Evolutionary conservation across 306 rosid genomes (phyloP), one percentile per base, ranked within the genome.

Genomic region (Myrica gale): DNA sequence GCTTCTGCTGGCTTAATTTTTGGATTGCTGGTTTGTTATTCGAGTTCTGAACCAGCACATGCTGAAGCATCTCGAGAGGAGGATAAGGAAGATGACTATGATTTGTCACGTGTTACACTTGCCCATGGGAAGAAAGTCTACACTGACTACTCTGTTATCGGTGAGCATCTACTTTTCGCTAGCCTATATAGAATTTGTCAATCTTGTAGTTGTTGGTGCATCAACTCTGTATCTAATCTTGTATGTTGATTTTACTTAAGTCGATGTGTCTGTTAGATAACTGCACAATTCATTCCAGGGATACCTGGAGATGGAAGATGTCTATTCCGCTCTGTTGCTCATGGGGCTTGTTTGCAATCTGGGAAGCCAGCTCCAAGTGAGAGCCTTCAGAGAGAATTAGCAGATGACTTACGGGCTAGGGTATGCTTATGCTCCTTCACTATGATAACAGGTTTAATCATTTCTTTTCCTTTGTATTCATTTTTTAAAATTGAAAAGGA

Each of bases 251-350:
- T 6, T 60, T 32, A 61, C 26, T 37, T 67, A 19, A 52, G 60
- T 67, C 16, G 51, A 57, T 60, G 69, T 73, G 50, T 76, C 62
- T 75, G 51, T 66, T 32, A 47, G 47, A 80, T 69, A 80, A 81
- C 56, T 55, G 68, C 79, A 73, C 43, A 7, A 21, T 79, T 46
- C 78, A 75, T 61, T 67, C 67, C 85, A 95, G 98, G 98, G 84
- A 92, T 92, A 82, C 98, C 97, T 10, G 98, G 98, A 65, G 98
- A 92, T 77, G 98, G 98, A 58, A 86, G 98, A 79, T 95, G 98
- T 78, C 75, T 95, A 87, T 95, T 95, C 80, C 90, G 96, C 61
- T 90, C 98, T 19, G 92, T 95, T 57, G 90, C 98, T 80, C 96
- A 87, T 46, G 96, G 96, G 50, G 97, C 97, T 78, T 88, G 92